Evolutionary conservation across 208 protist species (phyloP), one percentile per base, ranked within the genome.

Genomic region (Vickermania ingenoplastis): DNA sequence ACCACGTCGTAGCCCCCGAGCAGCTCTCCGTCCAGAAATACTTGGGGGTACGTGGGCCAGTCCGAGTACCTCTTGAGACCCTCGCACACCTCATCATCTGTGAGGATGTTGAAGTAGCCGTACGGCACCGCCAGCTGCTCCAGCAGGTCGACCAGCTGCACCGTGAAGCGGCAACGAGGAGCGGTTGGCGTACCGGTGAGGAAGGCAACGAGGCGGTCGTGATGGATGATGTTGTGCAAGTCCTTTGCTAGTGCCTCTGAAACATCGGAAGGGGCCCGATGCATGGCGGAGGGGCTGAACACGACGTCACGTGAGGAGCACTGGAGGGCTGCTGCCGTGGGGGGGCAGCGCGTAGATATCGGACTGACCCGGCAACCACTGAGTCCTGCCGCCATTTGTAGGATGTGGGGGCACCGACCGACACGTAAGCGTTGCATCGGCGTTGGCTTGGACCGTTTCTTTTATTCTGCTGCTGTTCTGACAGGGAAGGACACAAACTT

Each of bases 41-140:
- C 54, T 63, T 97, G 93, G 28, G 93, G 93, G 63, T 89, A 96
- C 36, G 93, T 97, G 7, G 91, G 91, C 89, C 91, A 97, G 57
- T 96, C 90, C 41, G 77, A 92, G 73, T 92, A 96, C 51, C 2
- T 57, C 72, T 96, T 96, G 27, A 97, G 66, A 14, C 85, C 89
- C 55, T 95, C 80, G 56, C 91, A 89, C 1, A 97, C 73, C 50
- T 92, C 86, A 14, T 94, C 83, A 62, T 96, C 85, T 5, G 74
- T 76, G 25, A 96, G 63, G 54, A 97, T 95, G 65, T 97, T 85
- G 53, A 92, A 96, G 57, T 80, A 90, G 56, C 70, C 74, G 73
- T 92, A 97, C 48, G 76, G 61, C 23, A 95, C 57, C 1, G 74
- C 79, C 5, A 89, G 59, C 60, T 94, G 77, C 4, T 79, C 53